phyloP scores from a whole-genome alignment of 2,329 filamentous ascomycete species.

The Penicillium verrucosum region DNA sequence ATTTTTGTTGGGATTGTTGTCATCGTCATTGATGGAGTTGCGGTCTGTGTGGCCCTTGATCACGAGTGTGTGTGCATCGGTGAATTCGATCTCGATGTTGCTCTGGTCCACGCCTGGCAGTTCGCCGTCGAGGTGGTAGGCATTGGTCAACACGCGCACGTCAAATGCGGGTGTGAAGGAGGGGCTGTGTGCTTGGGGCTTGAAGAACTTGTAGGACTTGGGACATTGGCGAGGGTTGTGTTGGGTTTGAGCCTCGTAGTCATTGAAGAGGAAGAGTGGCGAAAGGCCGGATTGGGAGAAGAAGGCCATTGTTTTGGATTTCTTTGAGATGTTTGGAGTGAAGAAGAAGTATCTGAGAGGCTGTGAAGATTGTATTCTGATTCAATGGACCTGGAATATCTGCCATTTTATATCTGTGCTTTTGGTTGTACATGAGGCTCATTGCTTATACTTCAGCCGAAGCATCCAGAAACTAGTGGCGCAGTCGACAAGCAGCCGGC shows the following conservation, averaged over 20 bases:
- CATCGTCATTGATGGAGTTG: constrained; percentile 24
- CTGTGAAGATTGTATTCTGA: constrained; percentile 1
- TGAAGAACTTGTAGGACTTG: constrained; percentile 8
- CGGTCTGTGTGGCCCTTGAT: constrained; percentile 43
- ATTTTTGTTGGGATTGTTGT: not conserved
- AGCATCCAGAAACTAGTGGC: constrained; percentile 18
- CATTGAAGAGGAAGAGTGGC: constrained; percentile 45
- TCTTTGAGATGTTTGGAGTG: not conserved
- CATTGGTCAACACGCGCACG: constrained; percentile 41
- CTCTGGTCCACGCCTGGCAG: constrained; percentile 44
- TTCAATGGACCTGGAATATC: not conserved
- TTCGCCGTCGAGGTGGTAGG: constrained; percentile 46
- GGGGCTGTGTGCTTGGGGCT: constrained; percentile 18
- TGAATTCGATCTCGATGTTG: constrained; percentile 47
- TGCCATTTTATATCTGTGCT: not conserved
- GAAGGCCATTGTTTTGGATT: constrained; percentile 38
- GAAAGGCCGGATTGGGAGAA: constrained; percentile 39
- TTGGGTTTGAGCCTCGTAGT: constrained; percentile 36
- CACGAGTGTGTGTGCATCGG: constrained; percentile 44
- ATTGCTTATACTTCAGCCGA: constrained; percentile 12
- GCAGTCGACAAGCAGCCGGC: constrained; percentile 14
- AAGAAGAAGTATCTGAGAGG: constrained; percentile 3
- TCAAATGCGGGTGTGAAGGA: constrained; percentile 45
- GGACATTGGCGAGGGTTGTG: constrained; percentile 17
- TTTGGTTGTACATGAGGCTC: not conserved